Evolutionary conservation across 192 early-diverging fungal genomes (phyloP).

Genomic region (Jimgerdemannia flammicorona): DNA sequence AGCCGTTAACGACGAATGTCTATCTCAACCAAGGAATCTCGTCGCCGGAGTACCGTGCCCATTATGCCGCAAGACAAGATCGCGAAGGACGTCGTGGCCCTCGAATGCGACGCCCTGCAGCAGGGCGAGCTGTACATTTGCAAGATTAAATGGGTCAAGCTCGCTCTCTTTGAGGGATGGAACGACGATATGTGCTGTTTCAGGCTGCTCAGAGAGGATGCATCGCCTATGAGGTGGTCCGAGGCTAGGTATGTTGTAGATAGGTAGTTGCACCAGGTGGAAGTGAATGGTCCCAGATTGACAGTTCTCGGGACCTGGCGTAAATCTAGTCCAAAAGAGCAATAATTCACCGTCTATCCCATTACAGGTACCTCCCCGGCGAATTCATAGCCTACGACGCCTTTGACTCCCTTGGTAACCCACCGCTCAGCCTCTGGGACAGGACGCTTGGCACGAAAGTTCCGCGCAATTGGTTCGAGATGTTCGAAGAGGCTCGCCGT

Average conservation of each 20-base stretch:
- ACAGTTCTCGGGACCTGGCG: too few species aligned
- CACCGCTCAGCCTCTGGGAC: constrained; percentile 29
- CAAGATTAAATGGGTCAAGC: constrained; percentile 20
- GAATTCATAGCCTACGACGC: constrained; percentile 32
- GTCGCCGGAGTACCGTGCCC: too few species aligned
- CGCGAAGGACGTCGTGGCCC: background rate
- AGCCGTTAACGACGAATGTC: too few species aligned
- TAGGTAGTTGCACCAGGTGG: too few species aligned
- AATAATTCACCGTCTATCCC: too few species aligned
- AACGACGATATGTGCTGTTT: constrained; percentile 36
- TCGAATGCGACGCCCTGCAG: constrained; percentile 21
- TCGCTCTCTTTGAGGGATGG: constrained; percentile 34
- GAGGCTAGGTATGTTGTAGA: constrained; percentile 17
- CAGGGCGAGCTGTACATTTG: constrained; percentile 28
- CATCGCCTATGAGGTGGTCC: constrained; percentile 29
- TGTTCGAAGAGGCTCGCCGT: constrained; percentile 26
- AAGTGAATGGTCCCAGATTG: too few species aligned
- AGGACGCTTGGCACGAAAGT: constrained; percentile 13
- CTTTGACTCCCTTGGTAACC: constrained; percentile 31
- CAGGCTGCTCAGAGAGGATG: constrained; percentile 24
- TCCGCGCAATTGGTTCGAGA: constrained; percentile 31
- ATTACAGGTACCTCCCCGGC: constrained; percentile 23
- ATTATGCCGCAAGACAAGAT: too few species aligned
- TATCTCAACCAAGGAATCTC: too few species aligned
- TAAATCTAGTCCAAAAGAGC: too few species aligned